Percentiles rank a stretch among this genome's conserved stretches.
These are phyloP conservation scores for Solanum megistacrolobum DNA, from an alignment of 257 asterid species.

Conservation along the genomic window DNA sequence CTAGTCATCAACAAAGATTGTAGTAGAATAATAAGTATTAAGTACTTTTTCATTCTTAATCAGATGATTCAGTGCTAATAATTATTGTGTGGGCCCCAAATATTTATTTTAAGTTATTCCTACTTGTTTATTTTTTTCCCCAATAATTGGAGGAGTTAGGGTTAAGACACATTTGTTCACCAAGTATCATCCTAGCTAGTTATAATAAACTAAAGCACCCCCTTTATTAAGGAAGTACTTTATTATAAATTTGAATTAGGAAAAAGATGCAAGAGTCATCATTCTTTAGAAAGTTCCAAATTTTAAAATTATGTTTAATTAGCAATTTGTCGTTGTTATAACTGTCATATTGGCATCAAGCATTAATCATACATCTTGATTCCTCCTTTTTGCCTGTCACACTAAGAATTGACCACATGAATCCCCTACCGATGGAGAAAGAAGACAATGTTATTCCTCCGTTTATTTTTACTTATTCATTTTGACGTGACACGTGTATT, in stretches of 20 bases:
- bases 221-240: not conserved
- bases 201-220: not conserved
- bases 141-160: not conserved
- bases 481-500: too few relatives aligned
- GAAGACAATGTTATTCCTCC: not conserved
- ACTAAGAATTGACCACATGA: not conserved
- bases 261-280: not conserved
- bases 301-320: not conserved
- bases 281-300: not conserved
- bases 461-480: not conserved
- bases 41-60: accelerated
- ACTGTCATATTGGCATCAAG: not conserved
- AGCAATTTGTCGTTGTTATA: not conserved
- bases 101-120: not conserved
- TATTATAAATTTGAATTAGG: not conserved
- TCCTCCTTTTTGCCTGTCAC: not conserved
- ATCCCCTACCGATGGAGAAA: not conserved
- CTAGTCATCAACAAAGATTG: not conserved
- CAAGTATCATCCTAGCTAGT: not conserved
- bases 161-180: not conserved
- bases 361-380: not conserved
- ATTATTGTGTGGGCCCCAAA: not conserved
- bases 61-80: too few relatives aligned
- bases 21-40: too few relatives aligned
- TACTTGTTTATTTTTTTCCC: not conserved